Evolutionary conservation across 192 early-diverging fungal species (phyloP), one percentile per base, ranked within the genome.

Genomic region (Linnemannia elongata): DNA sequence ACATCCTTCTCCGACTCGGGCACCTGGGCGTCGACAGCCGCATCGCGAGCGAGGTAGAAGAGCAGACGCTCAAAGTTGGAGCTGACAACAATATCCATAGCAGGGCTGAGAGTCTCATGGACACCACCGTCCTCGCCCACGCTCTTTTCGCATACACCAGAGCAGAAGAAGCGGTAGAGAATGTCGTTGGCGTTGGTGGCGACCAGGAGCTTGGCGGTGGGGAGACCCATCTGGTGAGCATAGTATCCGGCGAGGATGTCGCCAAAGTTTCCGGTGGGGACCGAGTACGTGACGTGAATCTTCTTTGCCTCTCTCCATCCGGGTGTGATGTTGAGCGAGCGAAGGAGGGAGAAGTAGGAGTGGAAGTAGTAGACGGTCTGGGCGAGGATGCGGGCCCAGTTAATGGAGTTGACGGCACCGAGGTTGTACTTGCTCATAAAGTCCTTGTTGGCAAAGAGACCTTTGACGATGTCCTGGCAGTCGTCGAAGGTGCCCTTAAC

Each of bases 151-250:
- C 98, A 99, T 33, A 86, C 91, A 66, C 96, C 96, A 4, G 96
- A 92, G 78, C 93, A 77, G 86, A 98, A 93, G 95, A 99, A 99
- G 57, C 98, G 95, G 83, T 99, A 93, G 20, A 99, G 89, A 77
- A 99, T 99, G 89, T 99, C 98, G 88, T 99, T 99, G 70, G 93
- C 93, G 89, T 99, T 99, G 41, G 98, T 99, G n/a, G 98, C 97
- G 60, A 98, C 92, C 22, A 96, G 85, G 57, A 99, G 92, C 49
- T 92, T 92, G 39, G 89, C 89, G 77, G 96, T 92, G 12, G 98
- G 98, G 30, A 99, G 93, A 35, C 98, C 98, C 95, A 99, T 96
- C 73, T 92, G 94, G 44, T 93, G 89, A 20, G 97, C 97, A 89
- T 95, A 99, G 89, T 94, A 97, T 12, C 98, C 98, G 15, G 98